Evolutionary conservation across 345 rosid species (phyloP), one percentile per base, ranked within the genome.

Genomic region (Rhizophora apiculata): DNA sequence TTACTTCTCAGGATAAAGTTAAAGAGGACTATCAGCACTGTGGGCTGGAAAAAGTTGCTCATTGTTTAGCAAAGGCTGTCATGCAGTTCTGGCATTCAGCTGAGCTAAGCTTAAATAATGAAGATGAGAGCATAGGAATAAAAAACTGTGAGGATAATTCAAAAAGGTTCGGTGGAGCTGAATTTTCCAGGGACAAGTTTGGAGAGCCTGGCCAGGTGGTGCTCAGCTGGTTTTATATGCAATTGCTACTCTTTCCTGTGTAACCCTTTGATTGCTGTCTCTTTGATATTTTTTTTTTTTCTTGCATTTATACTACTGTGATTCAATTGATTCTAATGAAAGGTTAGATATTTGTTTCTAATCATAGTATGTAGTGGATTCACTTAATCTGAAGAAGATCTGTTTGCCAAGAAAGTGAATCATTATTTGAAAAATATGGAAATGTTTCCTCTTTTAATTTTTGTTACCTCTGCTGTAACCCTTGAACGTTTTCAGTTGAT

Each of bases 51-150:
- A 79, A 69, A 62, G 81, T 92, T 63, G 92, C 97, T 67, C 78
- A 82, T 74, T 64, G 76, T 70, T 72, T 96, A 69, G 91, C 98
- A 74, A 86, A 86, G 69, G 93, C 94, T 73, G 88, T 96, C 66
- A 82, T 89, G 87, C 82, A 86, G 74, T 96, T 92, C 78, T 96
- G 99, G 99, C 81, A 79, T 70, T 85, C 90, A 21, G 84, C 89
- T 51, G 87, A 90, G 80, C 57, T 79, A 72, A 76, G 79, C 74
- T 58, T 78, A 78, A 79, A 76, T 67, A 66, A 72, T 67, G 82
- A 81, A 68, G 77, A 72, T 64, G 65, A 77, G 64, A 76, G 61
- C 70, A 54, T 31, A 70, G 76, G 70, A 72, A 34, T 62, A 46
- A 74, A 81, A 69, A 67, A 68, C 54, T 36, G 62, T 68, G 37